Evolutionary conservation across 306 rosid genomes (phyloP).

Genomic region (Gleditsia sinensis): DNA sequence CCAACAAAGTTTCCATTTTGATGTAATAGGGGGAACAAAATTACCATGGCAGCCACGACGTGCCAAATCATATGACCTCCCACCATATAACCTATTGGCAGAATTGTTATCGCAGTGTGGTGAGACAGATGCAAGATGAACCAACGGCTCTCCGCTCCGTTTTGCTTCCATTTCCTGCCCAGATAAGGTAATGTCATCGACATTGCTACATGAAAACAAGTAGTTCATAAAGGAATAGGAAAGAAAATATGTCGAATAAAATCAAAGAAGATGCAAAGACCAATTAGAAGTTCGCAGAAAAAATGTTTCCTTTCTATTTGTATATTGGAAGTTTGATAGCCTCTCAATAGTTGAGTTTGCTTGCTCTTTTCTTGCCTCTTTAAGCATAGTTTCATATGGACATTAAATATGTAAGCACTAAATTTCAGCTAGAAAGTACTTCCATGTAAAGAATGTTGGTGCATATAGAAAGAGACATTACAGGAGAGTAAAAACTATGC

Average conservation of each 20-base stretch:
- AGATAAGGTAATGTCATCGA: neutral
- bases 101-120: conserved; percentile 49
- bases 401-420: neutral
- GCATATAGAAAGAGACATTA: neutral
- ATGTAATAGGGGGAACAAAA: conserved; percentile 91
- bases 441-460: no score
- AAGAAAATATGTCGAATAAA: neutral
- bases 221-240: neutral
- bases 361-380: neutral
- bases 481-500: neutral
- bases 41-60: conserved; percentile 81
- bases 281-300: neutral
- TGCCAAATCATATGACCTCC: conserved; percentile 76
- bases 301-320: neutral
- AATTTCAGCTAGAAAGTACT: conserved; percentile 19
- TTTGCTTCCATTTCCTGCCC: conserved; percentile 67
- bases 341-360: neutral
- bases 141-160: conserved; percentile 50
- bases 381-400: neutral
- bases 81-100: conserved; percentile 54
- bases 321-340: neutral
- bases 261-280: neutral
- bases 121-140: conserved; percentile 59
- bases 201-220: neutral
- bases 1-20: conserved; percentile 64